Percentiles rank a stretch among this genome's conserved stretches.
phyloP scores from a whole-genome alignment of 2,329 filamentous ascomycete species.

The Diplodia mutila region DNA sequence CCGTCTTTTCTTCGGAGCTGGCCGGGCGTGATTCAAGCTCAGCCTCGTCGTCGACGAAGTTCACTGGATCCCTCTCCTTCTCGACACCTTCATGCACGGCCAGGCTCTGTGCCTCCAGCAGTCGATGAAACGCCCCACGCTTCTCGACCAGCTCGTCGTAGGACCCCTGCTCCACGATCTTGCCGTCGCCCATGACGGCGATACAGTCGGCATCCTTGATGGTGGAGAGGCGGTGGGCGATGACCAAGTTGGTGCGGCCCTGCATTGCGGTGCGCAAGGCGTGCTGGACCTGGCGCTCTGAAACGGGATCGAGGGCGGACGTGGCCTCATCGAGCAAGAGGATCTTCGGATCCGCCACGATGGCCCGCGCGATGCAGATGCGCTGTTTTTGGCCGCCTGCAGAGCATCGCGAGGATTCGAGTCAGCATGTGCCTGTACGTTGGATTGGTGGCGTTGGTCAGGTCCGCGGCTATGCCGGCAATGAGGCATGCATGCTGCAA shows the following conservation, averaged over 20 bases:
- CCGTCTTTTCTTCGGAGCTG: background rate
- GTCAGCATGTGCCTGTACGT: no score
- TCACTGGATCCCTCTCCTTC: no score
- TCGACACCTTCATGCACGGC: conserved; percentile 23
- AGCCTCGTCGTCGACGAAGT: background rate
- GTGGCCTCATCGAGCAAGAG: conserved; percentile 94
- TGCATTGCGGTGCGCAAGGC: conserved; percentile 84
- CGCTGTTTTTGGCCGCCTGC: conserved; percentile 91
- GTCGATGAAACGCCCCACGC: conserved; percentile 75
- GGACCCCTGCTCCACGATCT: conserved; percentile 90
- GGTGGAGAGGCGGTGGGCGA: conserved; percentile 92
- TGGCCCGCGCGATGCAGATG: conserved; percentile 88
- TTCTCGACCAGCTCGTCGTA: conserved; percentile 77
- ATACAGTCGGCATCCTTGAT: conserved; percentile 96
- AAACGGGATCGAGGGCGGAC: conserved; percentile 89
- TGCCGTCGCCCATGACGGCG: conserved; percentile 83
- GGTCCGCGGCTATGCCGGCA: no score
- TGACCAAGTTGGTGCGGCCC: conserved; percentile 91
- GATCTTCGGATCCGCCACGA: conserved; percentile 90
- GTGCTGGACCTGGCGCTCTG: conserved; percentile 90
- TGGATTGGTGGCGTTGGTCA: no score
- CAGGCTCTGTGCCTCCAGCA: conserved; percentile 81
- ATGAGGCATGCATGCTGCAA: no score
- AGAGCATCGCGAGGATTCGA: no score
- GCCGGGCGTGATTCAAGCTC: background rate